Conservation (phyloP, 352 stramenopile species). For the Phytophthora brassicae region DNA sequence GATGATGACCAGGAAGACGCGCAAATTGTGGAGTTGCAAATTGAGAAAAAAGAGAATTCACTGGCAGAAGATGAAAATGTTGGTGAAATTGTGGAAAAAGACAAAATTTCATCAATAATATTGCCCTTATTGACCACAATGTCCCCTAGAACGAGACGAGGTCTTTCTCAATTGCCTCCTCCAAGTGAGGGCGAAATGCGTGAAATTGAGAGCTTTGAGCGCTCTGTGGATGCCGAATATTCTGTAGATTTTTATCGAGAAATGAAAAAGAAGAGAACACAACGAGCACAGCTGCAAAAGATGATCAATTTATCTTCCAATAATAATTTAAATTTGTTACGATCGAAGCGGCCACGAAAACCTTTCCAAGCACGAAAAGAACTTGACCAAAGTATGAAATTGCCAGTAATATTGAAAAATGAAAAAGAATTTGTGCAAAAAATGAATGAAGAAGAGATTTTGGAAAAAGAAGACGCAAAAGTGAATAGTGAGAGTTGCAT, state of each 20-base stretch:
- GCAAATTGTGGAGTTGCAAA: conserved; percentile 1
- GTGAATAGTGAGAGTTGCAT: neutral
- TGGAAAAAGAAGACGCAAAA: conserved; percentile 2
- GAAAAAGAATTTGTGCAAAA: neutral
- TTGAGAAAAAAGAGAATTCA: neutral
- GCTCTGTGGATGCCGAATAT: conserved; percentile 31
- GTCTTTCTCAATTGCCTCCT: conserved; percentile 42
- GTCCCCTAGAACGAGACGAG: conserved; percentile 46
- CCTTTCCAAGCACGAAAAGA: conserved; percentile 8
- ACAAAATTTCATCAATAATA: conserved; percentile 2
- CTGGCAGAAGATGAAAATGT: neutral
- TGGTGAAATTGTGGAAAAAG: neutral
- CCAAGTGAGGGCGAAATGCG: conserved; percentile 37
- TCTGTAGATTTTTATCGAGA: conserved; percentile 37
- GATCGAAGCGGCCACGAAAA: conserved; percentile 10
- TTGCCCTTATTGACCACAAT: conserved; percentile 53
- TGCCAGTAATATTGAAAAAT: neutral
- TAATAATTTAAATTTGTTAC: neutral
- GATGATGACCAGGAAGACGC: neutral
- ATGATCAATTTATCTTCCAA: neutral
- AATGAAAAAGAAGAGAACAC: conserved; percentile 23
- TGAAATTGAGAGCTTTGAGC: conserved; percentile 46
- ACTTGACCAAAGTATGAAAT: neutral
- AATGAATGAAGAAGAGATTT: neutral
- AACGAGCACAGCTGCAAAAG: conserved; percentile 5